These are phyloP conservation scores for Colletotrichum zoysiae DNA, from an alignment of 2,329 filamentous ascomycete species.

Conservation along the genomic window DNA sequence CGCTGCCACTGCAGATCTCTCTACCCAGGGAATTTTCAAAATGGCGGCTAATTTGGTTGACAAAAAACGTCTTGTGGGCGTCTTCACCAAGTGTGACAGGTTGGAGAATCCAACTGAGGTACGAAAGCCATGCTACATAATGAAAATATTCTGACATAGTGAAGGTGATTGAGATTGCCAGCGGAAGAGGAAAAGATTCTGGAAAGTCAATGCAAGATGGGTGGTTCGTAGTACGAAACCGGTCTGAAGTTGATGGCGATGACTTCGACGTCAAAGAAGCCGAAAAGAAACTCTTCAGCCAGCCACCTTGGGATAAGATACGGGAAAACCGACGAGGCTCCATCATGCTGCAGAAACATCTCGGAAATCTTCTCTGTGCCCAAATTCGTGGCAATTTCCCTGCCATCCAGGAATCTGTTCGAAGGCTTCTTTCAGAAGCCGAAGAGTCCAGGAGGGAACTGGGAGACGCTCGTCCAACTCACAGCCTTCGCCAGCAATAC, in stretches of 20 bases:
- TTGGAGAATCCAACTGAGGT: slow-evolving; percentile 43
- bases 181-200: slow-evolving; percentile 20
- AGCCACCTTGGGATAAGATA: slow-evolving; percentile 48
- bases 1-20: slow-evolving; percentile 49
- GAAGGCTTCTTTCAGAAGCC: slow-evolving; percentile 41
- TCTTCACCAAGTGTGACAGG: slow-evolving; percentile 56
- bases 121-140: neutral
- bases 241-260: slow-evolving; percentile 43
- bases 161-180: slow-evolving; percentile 36
- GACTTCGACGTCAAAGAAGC: slow-evolving; percentile 46
- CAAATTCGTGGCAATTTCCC: slow-evolving; percentile 53
- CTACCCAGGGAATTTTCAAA: slow-evolving; percentile 48
- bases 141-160: neutral
- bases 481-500: slow-evolving; percentile 46
- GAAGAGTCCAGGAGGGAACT: slow-evolving; percentile 40
- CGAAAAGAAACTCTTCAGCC: slow-evolving; percentile 48
- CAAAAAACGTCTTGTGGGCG: slow-evolving; percentile 50
- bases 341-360: slow-evolving; percentile 47
- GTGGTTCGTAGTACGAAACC: slow-evolving; percentile 55
- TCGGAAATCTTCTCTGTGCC: slow-evolving; percentile 50
- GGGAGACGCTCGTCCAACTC: slow-evolving; percentile 46
- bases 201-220: slow-evolving; percentile 42
- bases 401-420: slow-evolving; percentile 45
- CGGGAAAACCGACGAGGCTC: slow-evolving; percentile 47
- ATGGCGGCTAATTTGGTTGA: slow-evolving; percentile 47